Evolutionary conservation across 2,329 filamentous ascomycete genomes (phyloP).

Genomic region (Cadophora gregata): DNA sequence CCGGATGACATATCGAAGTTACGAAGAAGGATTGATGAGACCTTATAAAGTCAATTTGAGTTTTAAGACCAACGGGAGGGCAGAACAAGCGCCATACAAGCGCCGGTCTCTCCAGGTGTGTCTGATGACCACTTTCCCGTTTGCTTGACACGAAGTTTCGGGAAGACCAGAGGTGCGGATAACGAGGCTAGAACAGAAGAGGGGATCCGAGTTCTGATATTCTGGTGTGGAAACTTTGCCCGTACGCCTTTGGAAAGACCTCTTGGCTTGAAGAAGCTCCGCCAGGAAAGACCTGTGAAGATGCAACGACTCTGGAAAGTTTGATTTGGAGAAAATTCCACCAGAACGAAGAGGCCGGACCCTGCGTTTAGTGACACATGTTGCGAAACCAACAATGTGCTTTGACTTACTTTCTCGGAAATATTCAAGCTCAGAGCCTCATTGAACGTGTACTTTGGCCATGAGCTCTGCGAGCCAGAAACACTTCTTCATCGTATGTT

Average conservation of each 20-base stretch:
- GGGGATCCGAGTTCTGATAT: neutral
- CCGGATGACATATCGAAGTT: conserved; percentile 42
- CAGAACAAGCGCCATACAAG: neutral
- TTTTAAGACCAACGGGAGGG: neutral
- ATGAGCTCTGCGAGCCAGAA: neutral
- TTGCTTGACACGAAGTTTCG: conserved; percentile 1
- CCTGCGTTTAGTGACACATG: neutral
- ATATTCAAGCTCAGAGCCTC: neutral
- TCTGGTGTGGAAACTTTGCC: neutral
- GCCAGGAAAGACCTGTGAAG: no score
- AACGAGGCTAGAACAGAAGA: neutral
- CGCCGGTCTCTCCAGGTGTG: neutral
- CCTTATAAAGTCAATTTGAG: neutral
- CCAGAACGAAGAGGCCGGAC: neutral
- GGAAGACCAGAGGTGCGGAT: neutral
- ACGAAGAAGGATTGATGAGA: conserved; percentile 36
- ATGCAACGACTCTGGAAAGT: neutral
- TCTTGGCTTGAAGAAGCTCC: no score
- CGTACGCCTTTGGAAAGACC: no score
- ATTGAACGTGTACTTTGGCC: neutral
- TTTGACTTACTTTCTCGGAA: neutral
- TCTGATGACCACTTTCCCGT: neutral
- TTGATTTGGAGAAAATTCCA: neutral
- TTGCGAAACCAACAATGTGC: neutral
- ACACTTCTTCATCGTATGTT: neutral